Base-by-base conservation (phyloP, 441 rosid species). In the Erodium trifolium region DNA sequence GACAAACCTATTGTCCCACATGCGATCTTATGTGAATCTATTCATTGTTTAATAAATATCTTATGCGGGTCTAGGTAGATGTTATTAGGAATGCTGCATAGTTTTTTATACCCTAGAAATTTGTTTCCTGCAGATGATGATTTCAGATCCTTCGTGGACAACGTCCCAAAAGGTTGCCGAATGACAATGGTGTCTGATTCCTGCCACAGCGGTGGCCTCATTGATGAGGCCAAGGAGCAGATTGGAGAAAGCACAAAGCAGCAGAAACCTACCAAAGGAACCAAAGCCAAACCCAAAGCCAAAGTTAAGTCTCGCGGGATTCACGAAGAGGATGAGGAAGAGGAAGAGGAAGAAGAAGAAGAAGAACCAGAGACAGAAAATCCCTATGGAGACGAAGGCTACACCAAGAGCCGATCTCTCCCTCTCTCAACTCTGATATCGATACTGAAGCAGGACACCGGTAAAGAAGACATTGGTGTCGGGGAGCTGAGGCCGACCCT, bases 161-260 rank as follows among this genome's bases (percentile, higher is more conserved):
- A 70, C 71, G 85, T 88, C 31, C 97, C 91, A 0, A 63, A 70
- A 53, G 96, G 89, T 59, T 87, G 91, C 68, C 76, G 80, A 64
- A 69, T 91, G 70, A 89, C 99, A 2, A 73, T 93, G 66, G 89
- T 93, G 12, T 91, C 97, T 2, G 95, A 93, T 68, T 88, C 99
- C 51, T 89, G 96, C 72, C 97, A 93, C 68, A 93, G 97, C 39
- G 99, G 97, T 10, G 99, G 99, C 51, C 83, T 93, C 27, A 87
- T 93, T 47, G 95, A 91, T 70, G 88, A 87, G 74, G 82, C 96
- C 71, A 86, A 91, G 76, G 99, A 93, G 81, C 96, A 93, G 79
- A 93, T 93, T 10, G 96, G 99, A 23, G 89, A 93, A 73, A 93
- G 98, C 81, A 86, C 89, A 8, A 86, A 74, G 76, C 23, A 55